Evolutionary conservation across 345 rosid genomes (phyloP), one percentile per base, ranked within the genome.

Genomic region (Brassica napus): DNA sequence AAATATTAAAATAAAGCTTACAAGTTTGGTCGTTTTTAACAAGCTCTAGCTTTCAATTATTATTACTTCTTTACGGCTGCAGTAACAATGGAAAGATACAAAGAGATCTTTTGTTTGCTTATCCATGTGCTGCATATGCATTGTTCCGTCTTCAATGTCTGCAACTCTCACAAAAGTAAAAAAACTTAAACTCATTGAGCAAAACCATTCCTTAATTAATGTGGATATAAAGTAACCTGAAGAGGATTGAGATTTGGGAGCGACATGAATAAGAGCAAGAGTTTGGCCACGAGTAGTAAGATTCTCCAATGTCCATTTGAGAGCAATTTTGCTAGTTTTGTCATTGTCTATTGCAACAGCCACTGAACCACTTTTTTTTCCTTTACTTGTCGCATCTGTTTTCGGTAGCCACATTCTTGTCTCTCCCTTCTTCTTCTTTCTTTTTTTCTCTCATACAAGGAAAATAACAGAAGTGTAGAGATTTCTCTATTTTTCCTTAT

Each of bases 321-420:
- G 59, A 54, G 59, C 59, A 54, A n/a, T 14, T 54, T 54, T 15
- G 59, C 59, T 54, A 16, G 59, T 54, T 54, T 54, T 54, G 21
- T 54, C 59, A n/a, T 54, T 54, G 59, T 54, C 59, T 54, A 54
- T 54, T 15, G 59, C 59, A 54, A 54, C 59, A 54, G 59, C 59
- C 2, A 54, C 21, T 54, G 59, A 54, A 54, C 59, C 59, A 54
- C 59, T 54, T 54, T 1, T 52, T 52, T 21, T 54, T 54, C 59
- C 59, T 54, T 54, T 54, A 15, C 3, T 15, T 54, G 59, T 15
- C 23, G 59, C 59, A 54, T 54, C 59, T 54, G 59, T 54, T 54
- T 54, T 54, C 23, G 59, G 59, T 54, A 54, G 59, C 59, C 59
- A 54, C 59, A 54, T 54, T 49, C 16, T 54, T 54, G 3, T 15